Conservation (phyloP, 176 grass and related monocot species). For the Phragmites australis region DNA sequence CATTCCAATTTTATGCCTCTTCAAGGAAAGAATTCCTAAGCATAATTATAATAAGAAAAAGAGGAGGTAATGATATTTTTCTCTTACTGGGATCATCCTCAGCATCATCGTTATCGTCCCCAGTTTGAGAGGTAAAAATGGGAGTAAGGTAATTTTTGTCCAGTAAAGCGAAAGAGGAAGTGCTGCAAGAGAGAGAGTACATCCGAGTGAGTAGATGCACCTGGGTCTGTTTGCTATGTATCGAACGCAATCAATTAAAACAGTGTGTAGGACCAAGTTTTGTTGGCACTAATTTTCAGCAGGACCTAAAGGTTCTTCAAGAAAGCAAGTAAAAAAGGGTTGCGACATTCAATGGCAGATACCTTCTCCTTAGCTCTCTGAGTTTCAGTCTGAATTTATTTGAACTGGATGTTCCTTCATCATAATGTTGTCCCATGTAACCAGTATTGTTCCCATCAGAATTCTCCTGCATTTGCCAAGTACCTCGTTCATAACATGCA, state of each 20-base stretch:
- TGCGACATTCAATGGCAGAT: neutral
- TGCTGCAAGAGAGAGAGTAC: conserved; percentile 51
- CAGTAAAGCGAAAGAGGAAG: conserved; percentile 75
- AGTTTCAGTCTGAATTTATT: conserved; percentile 77
- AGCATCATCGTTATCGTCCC: conserved; percentile 39
- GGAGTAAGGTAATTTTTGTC: conserved; percentile 86
- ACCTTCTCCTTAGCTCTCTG: conserved; percentile 74
- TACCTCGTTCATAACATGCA: neutral
- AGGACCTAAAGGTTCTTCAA: neutral
- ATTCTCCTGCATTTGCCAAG: conserved; percentile 50
- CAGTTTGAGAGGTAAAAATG: conserved; percentile 79
- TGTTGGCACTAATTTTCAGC: neutral
- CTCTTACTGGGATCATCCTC: conserved; percentile 46
- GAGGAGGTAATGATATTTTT: neutral
- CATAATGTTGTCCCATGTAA: conserved; percentile 39
- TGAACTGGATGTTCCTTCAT: conserved; percentile 61
- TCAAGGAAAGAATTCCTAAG: neutral
- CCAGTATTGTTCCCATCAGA: conserved; percentile 47
- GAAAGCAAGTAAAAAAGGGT: neutral
- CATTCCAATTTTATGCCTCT: neutral
- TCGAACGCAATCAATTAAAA: neutral
- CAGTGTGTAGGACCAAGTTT: neutral
- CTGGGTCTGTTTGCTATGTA: no score
- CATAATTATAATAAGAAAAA: neutral
- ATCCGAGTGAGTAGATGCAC: neutral